Percentiles rank a stretch among this genome's conserved stretches.
These are phyloP conservation scores for Bipolaris cookei DNA, from an alignment of 2,329 filamentous ascomycete genomes.

Conservation along the genomic window DNA sequence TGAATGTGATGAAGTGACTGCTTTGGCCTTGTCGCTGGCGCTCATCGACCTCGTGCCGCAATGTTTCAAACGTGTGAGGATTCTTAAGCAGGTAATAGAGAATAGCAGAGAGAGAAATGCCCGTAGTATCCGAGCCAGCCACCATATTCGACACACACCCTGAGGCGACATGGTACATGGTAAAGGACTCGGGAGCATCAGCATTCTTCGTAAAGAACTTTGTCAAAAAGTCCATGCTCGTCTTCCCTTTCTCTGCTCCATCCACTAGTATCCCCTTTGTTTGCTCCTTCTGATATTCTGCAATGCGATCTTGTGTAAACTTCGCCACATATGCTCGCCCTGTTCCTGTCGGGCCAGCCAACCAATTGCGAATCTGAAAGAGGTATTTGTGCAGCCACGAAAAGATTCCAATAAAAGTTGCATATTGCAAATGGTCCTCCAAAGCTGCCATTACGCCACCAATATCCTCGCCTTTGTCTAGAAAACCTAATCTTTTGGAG, in stretches of 20 bases:
- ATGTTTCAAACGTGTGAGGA: slow-evolving; percentile 16
- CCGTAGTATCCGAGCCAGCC: slow-evolving; percentile 55
- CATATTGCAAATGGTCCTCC: slow-evolving; percentile 15
- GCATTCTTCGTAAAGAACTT: slow-evolving; percentile 23
- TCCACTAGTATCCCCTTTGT: slow-evolving; percentile 15
- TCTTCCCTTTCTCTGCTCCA: slow-evolving; percentile 2
- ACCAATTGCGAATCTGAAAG: slow-evolving; percentile 46
- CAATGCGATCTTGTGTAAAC: slow-evolving; percentile 25
- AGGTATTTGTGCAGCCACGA: slow-evolving; percentile 43
- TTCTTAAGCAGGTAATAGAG: slow-evolving; percentile 30
- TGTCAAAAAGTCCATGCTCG: slow-evolving; percentile 22
- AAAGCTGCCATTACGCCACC: slow-evolving; percentile 10
- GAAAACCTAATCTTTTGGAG: slow-evolving; percentile 27
- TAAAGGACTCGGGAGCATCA: slow-evolving; percentile 42
- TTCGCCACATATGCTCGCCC: slow-evolving; percentile 41
- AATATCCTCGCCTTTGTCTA: slow-evolving; percentile 23
- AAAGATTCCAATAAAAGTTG: slow-evolving; percentile 9
- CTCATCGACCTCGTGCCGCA: slow-evolving; percentile 25
- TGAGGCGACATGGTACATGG: slow-evolving; percentile 45
- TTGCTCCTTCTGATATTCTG: slow-evolving; percentile 19
- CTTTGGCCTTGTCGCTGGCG: background rate
- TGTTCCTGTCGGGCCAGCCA: slow-evolving; percentile 38
- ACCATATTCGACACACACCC: slow-evolving; percentile 49
- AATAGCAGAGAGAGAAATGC: slow-evolving; percentile 44
- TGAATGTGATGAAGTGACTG: slow-evolving; percentile 21